These are phyloP conservation scores for Phytophthora hybrid DNA, from an alignment of 352 stramenopile species.

Conservation along the genomic window DNA sequence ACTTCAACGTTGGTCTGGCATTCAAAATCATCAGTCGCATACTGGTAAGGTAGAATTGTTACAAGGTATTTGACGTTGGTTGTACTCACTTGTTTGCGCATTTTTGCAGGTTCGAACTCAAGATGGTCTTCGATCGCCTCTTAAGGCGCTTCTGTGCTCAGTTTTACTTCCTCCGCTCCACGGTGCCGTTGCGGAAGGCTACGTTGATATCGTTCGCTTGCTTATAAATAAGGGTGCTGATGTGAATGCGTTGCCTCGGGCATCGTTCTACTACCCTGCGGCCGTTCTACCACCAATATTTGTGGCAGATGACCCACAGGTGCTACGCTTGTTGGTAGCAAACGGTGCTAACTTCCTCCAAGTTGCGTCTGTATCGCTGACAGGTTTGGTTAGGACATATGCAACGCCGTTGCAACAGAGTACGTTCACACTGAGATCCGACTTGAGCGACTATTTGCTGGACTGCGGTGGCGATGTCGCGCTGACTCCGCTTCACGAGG, in stretches of 20 bases:
- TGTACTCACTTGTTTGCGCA: background rate
- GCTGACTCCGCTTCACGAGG: constrained; percentile 79
- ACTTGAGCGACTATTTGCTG: constrained; percentile 71
- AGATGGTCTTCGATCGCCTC: constrained; percentile 57
- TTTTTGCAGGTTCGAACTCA: constrained; percentile 60
- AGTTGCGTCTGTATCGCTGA: constrained; percentile 56
- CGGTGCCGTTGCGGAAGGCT: constrained; percentile 65
- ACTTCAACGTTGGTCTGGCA: constrained; percentile 78
- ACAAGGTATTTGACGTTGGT: background rate
- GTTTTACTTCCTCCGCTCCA: constrained; percentile 79
- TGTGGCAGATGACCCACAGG: constrained; percentile 76
- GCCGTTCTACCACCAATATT: constrained; percentile 77
- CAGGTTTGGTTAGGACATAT: constrained; percentile 51
- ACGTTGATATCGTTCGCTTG: constrained; percentile 67
- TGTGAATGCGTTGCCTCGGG: constrained; percentile 65
- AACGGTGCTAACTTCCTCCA: constrained; percentile 77
- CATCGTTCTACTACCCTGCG: constrained; percentile 72
- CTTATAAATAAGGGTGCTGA: constrained; percentile 69
- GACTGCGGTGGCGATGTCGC: constrained; percentile 77
- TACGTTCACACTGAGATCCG: constrained; percentile 68
- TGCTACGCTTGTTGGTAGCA: constrained; percentile 68
- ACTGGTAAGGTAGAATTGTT: constrained; percentile 41
- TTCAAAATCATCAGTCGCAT: constrained; percentile 78
- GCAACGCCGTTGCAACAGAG: constrained; percentile 69
- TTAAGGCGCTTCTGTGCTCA: constrained; percentile 63